phyloP scores from a whole-genome alignment of 2,329 filamentous ascomycete species.

The Bipolaris cookei region DNA sequence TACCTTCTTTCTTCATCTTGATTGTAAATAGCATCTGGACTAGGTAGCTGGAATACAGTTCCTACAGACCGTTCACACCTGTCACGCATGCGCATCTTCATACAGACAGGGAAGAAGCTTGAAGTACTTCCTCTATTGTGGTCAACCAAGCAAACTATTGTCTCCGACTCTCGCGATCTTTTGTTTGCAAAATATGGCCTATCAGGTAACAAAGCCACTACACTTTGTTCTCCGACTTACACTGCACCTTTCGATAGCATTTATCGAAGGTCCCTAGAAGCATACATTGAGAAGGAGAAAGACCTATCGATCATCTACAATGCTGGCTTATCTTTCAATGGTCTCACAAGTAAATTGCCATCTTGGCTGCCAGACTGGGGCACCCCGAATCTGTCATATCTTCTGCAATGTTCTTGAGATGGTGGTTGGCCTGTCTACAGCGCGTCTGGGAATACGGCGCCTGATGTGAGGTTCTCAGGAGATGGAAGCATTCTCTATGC shows the following conservation, averaged over 20 bases:
- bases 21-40: no score
- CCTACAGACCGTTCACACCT: no score
- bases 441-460: not conserved
- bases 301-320: not conserved
- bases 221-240: not conserved
- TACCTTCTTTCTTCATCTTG: no score
- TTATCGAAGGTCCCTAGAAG: not conserved
- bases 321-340: not conserved
- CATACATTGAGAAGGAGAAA: not conserved
- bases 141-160: not conserved
- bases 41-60: no score
- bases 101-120: not conserved
- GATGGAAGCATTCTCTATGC: not conserved
- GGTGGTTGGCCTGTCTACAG: not conserved
- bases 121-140: not conserved
- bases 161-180: not conserved
- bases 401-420: not conserved
- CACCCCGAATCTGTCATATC: not conserved
- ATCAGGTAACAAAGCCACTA: not conserved
- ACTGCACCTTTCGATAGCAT: not conserved
- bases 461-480: not conserved
- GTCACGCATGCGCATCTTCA: not conserved
- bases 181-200: not conserved
- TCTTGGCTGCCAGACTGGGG: not conserved
- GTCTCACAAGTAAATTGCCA: not conserved